Evolutionary conservation across 2,329 filamentous ascomycete genomes (phyloP).

Genomic region (Pseudocercospora crystallina): DNA sequence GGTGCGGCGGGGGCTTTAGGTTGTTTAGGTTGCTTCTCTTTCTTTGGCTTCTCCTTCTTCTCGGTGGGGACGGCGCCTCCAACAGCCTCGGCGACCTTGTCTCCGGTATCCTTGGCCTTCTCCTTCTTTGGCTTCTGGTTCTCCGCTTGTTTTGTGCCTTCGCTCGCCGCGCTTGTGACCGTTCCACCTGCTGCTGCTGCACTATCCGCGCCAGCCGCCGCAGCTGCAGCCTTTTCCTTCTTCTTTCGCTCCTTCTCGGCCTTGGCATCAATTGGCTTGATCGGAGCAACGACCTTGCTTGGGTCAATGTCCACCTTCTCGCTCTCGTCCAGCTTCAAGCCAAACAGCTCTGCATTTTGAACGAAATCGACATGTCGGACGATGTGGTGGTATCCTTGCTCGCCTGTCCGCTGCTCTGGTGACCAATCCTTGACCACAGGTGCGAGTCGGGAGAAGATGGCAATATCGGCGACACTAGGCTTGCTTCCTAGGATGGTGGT

Average conservation of each 20-base stretch:
- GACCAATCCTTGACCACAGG: slow-evolving; percentile 77
- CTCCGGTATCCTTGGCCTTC: slow-evolving; percentile 48
- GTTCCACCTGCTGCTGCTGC: slow-evolving; percentile 49
- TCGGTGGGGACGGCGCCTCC: slow-evolving; percentile 45
- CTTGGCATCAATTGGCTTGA: slow-evolving; percentile 85
- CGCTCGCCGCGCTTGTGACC: slow-evolving; percentile 40
- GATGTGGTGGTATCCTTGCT: slow-evolving; percentile 85
- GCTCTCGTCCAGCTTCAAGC: slow-evolving; percentile 64
- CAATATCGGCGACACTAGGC: slow-evolving; percentile 82
- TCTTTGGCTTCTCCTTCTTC: slow-evolving; percentile 74
- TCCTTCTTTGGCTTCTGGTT: slow-evolving; percentile 39
- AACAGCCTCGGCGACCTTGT: slow-evolving; percentile 50
- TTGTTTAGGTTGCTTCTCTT: slow-evolving; percentile 79
- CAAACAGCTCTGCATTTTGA: slow-evolving; percentile 76
- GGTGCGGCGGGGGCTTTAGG: slow-evolving; percentile 59
- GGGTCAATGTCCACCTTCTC: slow-evolving; percentile 79
- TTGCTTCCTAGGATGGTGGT: slow-evolving; percentile 88
- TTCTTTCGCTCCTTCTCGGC: slow-evolving; percentile 95
- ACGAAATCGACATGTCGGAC: slow-evolving; percentile 92
- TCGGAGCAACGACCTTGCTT: slow-evolving; percentile 79
- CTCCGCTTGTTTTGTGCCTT: slow-evolving; percentile 48
- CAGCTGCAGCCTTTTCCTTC: slow-evolving; percentile 78
- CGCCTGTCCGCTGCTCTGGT: slow-evolving; percentile 81
- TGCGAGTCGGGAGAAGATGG: slow-evolving; percentile 75
- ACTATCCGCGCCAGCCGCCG: slow-evolving; percentile 53